Evolutionary conservation across 2,329 filamentous ascomycete species (phyloP).

Genomic region (Pseudogymnoascus sp.): DNA sequence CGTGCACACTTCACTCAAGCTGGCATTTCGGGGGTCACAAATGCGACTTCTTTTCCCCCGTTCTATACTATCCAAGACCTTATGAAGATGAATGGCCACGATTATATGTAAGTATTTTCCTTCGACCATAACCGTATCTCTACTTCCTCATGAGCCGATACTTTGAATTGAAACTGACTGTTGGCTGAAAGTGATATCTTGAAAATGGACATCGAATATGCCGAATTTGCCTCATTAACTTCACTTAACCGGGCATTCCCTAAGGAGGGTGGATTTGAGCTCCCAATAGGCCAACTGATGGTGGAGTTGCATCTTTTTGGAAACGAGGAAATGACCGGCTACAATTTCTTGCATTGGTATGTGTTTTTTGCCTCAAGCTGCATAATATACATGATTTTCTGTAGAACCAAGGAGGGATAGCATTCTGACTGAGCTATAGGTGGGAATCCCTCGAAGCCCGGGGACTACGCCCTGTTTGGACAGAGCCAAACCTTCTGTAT

Average conservation of each 20-base stretch:
- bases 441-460: constrained; percentile 24
- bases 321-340: constrained; percentile 14
- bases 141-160: background rate
- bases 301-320: constrained; percentile 20
- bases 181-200: constrained; percentile 27
- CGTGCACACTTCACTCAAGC: constrained; percentile 28
- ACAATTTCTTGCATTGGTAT: constrained; percentile 20
- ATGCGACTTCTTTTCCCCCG: constrained; percentile 22
- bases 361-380: background rate
- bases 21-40: constrained; percentile 26
- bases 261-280: constrained; percentile 8
- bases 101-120: constrained; percentile 25
- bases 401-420: background rate
- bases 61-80: constrained; percentile 30
- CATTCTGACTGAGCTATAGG: constrained; percentile 4
- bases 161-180: constrained; percentile 4
- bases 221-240: constrained; percentile 28
- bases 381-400: too few relatives aligned
- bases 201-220: constrained; percentile 34
- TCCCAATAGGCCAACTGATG: constrained; percentile 18
- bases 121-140: background rate
- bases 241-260: constrained; percentile 21
- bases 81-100: constrained; percentile 31
- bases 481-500: constrained; percentile 22
- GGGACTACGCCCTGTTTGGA: constrained; percentile 22